Conservation (phyloP, 2,329 filamentous ascomycete species). For the Epicoccum nigrum region DNA sequence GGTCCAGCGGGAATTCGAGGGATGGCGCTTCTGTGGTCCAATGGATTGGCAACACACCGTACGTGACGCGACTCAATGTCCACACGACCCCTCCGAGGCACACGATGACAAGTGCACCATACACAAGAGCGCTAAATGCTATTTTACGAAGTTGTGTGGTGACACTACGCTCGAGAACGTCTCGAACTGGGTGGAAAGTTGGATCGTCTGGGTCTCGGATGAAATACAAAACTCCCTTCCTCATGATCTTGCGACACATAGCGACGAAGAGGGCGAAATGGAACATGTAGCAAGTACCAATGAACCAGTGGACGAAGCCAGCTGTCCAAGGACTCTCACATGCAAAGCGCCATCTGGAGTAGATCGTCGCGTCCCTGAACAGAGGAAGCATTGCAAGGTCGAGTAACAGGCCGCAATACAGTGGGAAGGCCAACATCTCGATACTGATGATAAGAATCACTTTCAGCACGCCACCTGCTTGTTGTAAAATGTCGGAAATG, state of each 20-base stretch:
- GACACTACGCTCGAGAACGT: constrained; percentile 92
- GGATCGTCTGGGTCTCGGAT: constrained; percentile 98
- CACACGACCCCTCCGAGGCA: constrained; percentile 96
- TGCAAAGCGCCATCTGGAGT: constrained; percentile 79
- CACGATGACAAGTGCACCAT: constrained; percentile 88
- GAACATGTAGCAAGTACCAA: constrained; percentile 99
- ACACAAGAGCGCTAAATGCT: constrained; percentile 92
- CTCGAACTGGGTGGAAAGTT: constrained; percentile 95
- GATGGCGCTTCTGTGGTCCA: constrained; percentile 93
- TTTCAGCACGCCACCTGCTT: constrained; percentile 96
- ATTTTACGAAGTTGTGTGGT: constrained; percentile 95
- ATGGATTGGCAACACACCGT: constrained; percentile 82
- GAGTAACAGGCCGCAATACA: constrained; percentile 92
- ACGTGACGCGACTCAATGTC: constrained; percentile 74
- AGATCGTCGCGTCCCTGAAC: constrained; percentile 80
- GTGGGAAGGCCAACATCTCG: constrained; percentile 95
- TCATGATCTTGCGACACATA: constrained; percentile 98
- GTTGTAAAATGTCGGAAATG: constrained; percentile 81
- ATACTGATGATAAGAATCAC: constrained; percentile 98
- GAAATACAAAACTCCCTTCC: constrained; percentile 93
- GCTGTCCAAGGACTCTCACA: constrained; percentile 82
- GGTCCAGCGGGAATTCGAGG: constrained; percentile 90
- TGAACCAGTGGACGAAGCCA: constrained; percentile 97
- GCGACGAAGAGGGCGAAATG: constrained; percentile 98
- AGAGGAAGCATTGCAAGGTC: constrained; percentile 88